Evolutionary conservation across 108 stramenopile genomes (phyloP), one percentile per base, ranked within the genome.

Genomic region (Pinguiococcus pyrenoidosus): DNA sequence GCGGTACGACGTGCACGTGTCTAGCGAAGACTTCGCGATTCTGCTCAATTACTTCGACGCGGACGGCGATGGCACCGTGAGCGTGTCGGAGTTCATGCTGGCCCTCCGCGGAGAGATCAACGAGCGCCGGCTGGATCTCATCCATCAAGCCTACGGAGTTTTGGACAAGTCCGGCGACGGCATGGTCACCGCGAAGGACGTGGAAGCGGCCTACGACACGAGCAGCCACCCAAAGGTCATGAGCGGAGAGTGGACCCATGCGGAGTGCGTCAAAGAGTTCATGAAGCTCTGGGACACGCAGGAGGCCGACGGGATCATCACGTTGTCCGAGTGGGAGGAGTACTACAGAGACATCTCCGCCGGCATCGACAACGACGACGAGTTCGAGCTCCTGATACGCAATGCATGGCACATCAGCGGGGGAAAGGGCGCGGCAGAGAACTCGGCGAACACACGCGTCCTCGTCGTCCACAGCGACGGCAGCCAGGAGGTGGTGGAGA

Each of bases 401-500:
- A 32, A 32, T 8, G 30, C 30, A 4, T 32, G 30, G 30, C 30
- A 32, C 30, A 8, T 32, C 6, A 32, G 30, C 8, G 30, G 6
- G 30, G 30, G 30, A 14, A 3, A 21, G 41, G 53, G 53, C 17
- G 5, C 12, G 38, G 12, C 53, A 3, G 53, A 16, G 38, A 54
- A 54, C 53, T 4, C 17, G 5, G 38, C 53, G 3, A 43, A 41
- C 29, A 3, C 9, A 3, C 53, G 53, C 30, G 53, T 54, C 25
- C 37, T 54, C 12, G 53, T 54, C 12, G 42, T 39, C 7, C 53
- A 43, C 26, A 29, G 17, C 12, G 53, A 54, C 41, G 53, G 53
- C 9, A 7, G 40, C 25, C 37, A 54, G 41, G 20, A 12, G 12
- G 53, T 54, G 53, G 32, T 38, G 41, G 53, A 54, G 53, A 43